phyloP scores from a whole-genome alignment of 2,329 filamentous ascomycete genomes.

The Pseudogymnoascus sp. region DNA sequence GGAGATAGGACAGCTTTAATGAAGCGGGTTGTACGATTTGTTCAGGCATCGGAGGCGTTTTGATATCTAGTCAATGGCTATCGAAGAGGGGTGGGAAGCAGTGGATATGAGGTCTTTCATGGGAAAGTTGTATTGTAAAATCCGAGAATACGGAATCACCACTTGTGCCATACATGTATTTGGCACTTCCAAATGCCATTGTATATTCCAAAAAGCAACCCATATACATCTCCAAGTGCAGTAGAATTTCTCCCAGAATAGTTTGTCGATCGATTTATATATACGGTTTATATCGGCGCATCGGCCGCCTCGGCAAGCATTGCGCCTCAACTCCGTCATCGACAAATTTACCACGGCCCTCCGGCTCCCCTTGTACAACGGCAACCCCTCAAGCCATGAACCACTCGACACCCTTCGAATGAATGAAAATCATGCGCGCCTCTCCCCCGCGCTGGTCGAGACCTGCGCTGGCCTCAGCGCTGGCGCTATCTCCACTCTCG shows the following conservation, averaged over 20 bases:
- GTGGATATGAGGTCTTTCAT: neutral
- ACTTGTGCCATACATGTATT: neutral
- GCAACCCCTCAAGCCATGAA: constrained; percentile 12
- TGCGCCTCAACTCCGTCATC: constrained; percentile 21
- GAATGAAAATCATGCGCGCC: constrained; percentile 41
- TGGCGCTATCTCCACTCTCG: constrained; percentile 76
- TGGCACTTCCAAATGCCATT: neutral
- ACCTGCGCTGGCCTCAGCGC: constrained; percentile 83
- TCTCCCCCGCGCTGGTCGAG: constrained; percentile 75
- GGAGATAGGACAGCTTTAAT: neutral
- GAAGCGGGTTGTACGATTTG: constrained; percentile 8
- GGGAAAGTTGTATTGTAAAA: constrained; percentile 4
- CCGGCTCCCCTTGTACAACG: neutral
- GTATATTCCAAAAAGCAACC: neutral
- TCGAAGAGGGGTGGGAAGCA: neutral
- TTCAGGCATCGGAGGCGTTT: neutral
- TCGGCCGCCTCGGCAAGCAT: constrained; percentile 9
- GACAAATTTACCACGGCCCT: neutral
- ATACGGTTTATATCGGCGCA: neutral
- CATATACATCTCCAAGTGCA: neutral
- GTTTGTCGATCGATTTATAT: neutral
- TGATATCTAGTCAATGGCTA: neutral
- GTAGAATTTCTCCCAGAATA: neutral
- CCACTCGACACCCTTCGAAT: constrained; percentile 20
- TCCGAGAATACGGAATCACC: constrained; percentile 4